Base-by-base conservation (phyloP, 2,329 filamentous ascomycete species). In the Herpotrichia juniperi region DNA sequence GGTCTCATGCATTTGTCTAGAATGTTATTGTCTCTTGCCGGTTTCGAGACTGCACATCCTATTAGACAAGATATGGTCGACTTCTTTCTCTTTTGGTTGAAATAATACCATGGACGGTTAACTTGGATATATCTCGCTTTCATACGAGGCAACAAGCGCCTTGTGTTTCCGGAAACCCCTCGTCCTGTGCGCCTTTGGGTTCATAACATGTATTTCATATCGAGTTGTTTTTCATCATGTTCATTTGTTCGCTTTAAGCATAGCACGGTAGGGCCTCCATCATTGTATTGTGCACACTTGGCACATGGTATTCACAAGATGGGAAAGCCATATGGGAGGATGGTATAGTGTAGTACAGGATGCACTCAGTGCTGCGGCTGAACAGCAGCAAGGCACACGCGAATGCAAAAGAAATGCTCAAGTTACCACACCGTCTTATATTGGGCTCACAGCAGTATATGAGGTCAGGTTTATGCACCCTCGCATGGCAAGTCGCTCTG, bases 21-120 rank as follows among this genome's bases (percentile, higher is more conserved):
- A 8, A 34, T 44, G 16, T 32, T 26, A 4, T 32, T 35, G 8
- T 12, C 24, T 19, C 30, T 34, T 26, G 4, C 14, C n/a, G 10
- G 25, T 16, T 9, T 16, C 22, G 21, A 7, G 3, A 24, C 22
- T 16, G 16, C 28, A 21, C 26, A n/a, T 25, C 14, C 9, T 25
- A 6, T 19, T 25, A 10, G 37, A 46, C 19, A 32, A 21, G 31
- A 25, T n/a, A 34, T 37, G n/a, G 34, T 14, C 34, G 16, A 17
- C 34, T 7, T 19, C 3, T 21, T 37, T 21, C 34, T 17, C 21
- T 42, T 48, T 46, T 11, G 35, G 34, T 47, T 31, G 35, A 39
- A 32, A 50, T 11, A 43, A 50, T 51, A 50, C 51, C 47, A 45
- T 25, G n/a, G 48, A 31, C 51, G 51, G 46, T 32, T 42, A 22